Evolutionary conservation across 208 protist genomes (phyloP).

Genomic region (Porcisia deanei): DNA sequence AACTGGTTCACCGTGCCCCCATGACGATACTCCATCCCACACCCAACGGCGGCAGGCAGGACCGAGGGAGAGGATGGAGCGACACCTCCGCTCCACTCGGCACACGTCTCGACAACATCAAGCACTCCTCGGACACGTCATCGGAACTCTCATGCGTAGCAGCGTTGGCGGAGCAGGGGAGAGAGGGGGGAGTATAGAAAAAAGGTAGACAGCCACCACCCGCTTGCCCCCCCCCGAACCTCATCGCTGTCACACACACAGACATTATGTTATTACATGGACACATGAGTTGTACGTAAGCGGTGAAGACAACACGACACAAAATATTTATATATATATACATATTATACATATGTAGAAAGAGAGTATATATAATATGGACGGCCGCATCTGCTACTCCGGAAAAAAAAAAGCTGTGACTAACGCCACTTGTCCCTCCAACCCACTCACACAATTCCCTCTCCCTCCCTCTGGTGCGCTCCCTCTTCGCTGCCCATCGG

Average conservation of each 20-base stretch:
- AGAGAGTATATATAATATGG: no score
- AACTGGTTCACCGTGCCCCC: slow-evolving; percentile 16
- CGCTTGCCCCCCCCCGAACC: no score
- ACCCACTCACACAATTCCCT: not conserved
- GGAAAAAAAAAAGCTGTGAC: no score
- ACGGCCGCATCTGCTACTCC: no score
- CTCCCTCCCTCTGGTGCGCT: not conserved
- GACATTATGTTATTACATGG: no score
- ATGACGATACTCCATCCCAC: not conserved
- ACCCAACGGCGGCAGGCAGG: not conserved
- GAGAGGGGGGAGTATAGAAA: not conserved
- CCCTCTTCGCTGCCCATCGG: no score
- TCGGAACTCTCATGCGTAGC: not conserved
- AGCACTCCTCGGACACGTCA: not conserved
- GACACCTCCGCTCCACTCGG: not conserved
- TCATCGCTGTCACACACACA: no score
- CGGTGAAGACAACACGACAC: no score
- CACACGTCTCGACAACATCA: not conserved
- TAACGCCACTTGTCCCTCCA: no score
- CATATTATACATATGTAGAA: no score
- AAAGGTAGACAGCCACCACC: not conserved
- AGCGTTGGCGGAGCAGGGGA: not conserved
- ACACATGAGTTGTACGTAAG: no score
- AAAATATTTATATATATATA: no score
- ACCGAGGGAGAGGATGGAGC: not conserved